A percentile compares a stretch with the other conserved stretches of the same genome.
Evolutionary conservation across 345 rosid species (phyloP).

Genomic region (Excoecaria cochinchinensis): DNA sequence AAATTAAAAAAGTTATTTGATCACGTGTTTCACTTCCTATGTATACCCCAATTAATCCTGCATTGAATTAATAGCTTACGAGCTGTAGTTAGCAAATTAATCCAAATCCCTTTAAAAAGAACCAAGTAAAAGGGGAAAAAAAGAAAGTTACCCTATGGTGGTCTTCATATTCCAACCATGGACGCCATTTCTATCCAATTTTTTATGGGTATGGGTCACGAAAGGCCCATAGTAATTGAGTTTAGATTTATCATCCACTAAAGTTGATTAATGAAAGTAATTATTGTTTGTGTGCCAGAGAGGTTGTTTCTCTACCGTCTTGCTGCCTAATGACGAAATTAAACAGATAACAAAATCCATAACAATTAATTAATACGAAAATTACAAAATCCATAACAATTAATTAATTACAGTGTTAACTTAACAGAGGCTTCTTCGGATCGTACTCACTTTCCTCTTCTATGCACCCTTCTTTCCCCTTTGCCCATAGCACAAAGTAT

Average conservation of each 20-base stretch:
- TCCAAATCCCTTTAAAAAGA: background rate
- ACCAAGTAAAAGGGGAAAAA: too few relatives aligned
- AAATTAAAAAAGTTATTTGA: background rate
- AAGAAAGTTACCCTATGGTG: too few relatives aligned
- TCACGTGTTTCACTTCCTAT: background rate
- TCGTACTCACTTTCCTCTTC: constrained; percentile 48
- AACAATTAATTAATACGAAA: background rate
- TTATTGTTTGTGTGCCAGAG: too few relatives aligned
- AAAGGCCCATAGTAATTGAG: too few relatives aligned
- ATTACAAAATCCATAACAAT: background rate
- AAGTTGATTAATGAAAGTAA: too few relatives aligned
- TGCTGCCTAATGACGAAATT: background rate
- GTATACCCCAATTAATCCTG: background rate
- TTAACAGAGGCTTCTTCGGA: constrained; percentile 64
- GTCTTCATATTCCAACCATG: too few relatives aligned
- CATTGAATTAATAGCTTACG: too few relatives aligned
- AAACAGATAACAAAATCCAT: background rate
- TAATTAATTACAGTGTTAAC: constrained; percentile 25
- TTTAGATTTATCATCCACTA: too few relatives aligned
- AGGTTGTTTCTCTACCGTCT: background rate
- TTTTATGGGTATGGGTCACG: too few relatives aligned
- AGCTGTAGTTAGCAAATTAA: too few relatives aligned
- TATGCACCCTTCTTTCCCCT: constrained; percentile 62
- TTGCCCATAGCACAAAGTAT: constrained; percentile 87
- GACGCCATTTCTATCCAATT: too few relatives aligned